Percentiles rank a stretch among this genome's conserved stretches.
Evolutionary conservation across 805 yeast genomes (phyloP).

Genomic region (Jamesozyma jinghongensis): DNA sequence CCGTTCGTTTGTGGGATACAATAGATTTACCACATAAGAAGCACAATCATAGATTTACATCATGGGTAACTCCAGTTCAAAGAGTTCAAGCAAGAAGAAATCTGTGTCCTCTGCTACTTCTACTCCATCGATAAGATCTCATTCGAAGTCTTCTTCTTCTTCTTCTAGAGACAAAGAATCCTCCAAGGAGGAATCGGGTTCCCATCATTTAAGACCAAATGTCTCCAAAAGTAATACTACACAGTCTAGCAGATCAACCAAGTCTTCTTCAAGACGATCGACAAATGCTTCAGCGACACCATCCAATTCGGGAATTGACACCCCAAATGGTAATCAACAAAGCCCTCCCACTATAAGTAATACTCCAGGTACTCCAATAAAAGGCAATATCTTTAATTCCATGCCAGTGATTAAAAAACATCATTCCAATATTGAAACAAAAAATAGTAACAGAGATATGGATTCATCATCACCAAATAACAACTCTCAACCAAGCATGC

Average conservation of each 20-base stretch:
- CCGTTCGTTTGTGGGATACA: no score
- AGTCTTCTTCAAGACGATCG: slow-evolving; percentile 32
- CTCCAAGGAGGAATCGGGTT: background rate
- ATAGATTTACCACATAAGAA: no score
- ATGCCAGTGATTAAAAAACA: slow-evolving; percentile 1
- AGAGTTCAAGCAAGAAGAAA: slow-evolving; percentile 17
- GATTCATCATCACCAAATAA: background rate
- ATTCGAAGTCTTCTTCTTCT: background rate
- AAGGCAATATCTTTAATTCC: background rate
- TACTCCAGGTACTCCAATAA: slow-evolving; percentile 21
- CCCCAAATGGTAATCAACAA: no score
- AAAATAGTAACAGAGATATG: background rate
- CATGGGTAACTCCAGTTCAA: slow-evolving; percentile 49
- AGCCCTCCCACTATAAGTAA: no score
- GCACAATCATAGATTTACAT: background rate
- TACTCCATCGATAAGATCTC: slow-evolving; percentile 5
- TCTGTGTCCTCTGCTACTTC: slow-evolving; percentile 7
- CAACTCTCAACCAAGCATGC: background rate
- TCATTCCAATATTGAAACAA: slow-evolving; percentile 3
- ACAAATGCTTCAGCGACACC: slow-evolving; percentile 1
- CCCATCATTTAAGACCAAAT: slow-evolving; percentile 27
- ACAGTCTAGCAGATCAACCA: slow-evolving; percentile 39
- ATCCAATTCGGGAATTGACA: no score
- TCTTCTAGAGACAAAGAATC: background rate
- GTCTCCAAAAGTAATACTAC: slow-evolving; percentile 49